A percentile compares a stretch with the other conserved stretches of the same genome.
Conservation (phyloP, 2,329 filamentous ascomycete species). For the Onygenales sp. region DNA sequence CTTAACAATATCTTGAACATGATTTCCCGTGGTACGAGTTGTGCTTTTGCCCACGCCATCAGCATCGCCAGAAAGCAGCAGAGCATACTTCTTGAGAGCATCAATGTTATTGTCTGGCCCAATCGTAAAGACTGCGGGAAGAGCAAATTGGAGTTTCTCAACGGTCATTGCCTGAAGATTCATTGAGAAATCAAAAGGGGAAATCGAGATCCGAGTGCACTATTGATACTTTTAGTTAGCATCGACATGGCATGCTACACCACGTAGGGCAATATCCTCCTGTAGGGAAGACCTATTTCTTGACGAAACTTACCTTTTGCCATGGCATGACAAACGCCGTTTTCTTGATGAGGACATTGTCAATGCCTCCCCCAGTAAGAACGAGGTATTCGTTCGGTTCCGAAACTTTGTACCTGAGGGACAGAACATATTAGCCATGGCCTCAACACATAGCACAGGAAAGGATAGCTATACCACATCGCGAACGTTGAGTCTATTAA, state of each 20-base stretch:
- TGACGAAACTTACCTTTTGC: constrained; percentile 41
- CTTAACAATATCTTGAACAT: constrained; percentile 78
- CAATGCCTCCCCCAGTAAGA: constrained; percentile 69
- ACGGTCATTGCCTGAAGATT: constrained; percentile 79
- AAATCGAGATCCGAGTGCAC: constrained; percentile 30
- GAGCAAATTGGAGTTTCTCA: constrained; percentile 74
- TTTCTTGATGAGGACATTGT: constrained; percentile 68
- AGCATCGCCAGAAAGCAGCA: constrained; percentile 59
- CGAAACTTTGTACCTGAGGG: constrained; percentile 56
- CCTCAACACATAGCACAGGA: background rate
- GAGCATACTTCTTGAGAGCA: constrained; percentile 70
- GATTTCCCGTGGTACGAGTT: constrained; percentile 38
- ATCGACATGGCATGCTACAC: background rate
- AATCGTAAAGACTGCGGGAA: constrained; percentile 79
- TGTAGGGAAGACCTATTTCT: background rate
- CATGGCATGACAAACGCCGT: constrained; percentile 63
- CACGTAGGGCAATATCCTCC: background rate
- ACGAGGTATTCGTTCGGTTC: constrained; percentile 77
- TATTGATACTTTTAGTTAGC: constrained; percentile 6
- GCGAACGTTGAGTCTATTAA: too few relatives aligned
- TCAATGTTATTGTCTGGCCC: constrained; percentile 65
- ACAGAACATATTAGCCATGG: background rate
- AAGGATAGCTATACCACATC: constrained; percentile 11
- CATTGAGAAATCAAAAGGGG: constrained; percentile 66
- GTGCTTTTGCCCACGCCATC: constrained; percentile 31